Evolutionary conservation across 345 rosid genomes (phyloP).

Genomic region (Lepidium sativum): DNA sequence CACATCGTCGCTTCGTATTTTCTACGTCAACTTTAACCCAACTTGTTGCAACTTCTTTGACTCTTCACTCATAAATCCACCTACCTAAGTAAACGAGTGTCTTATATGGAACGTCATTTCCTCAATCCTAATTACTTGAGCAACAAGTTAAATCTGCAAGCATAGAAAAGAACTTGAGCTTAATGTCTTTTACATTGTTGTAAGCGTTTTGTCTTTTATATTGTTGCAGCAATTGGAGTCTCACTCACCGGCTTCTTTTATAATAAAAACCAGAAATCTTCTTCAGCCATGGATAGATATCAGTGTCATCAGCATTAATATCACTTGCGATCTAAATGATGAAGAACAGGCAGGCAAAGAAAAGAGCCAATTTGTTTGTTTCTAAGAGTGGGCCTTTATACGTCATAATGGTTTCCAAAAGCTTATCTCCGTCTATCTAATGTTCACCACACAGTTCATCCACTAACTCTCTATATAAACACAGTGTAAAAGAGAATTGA

Average conservation of each 20-base stretch:
- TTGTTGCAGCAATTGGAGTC: too few species aligned
- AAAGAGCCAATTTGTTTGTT: conserved; percentile 27
- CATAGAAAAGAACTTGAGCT: background rate
- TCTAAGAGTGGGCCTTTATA: conserved; percentile 25
- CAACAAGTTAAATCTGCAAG: background rate
- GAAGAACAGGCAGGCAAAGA: conserved; percentile 27
- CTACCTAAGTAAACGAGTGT: background rate
- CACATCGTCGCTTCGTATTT: conserved; percentile 1
- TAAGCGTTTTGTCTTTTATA: too few species aligned
- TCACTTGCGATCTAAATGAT: conserved; percentile 9
- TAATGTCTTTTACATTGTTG: background rate
- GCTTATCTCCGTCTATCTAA: conserved; percentile 27
- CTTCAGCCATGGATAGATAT: too few species aligned
- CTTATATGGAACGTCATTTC: background rate
- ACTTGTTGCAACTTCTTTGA: conserved; percentile 6
- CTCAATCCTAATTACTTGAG: conserved; percentile 6
- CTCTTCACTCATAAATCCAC: background rate
- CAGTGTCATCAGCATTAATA: conserved; percentile 8
- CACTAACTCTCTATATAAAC: conserved; percentile 22
- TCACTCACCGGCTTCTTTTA: too few species aligned
- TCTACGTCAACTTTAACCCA: conserved; percentile 24
- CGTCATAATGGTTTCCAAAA: conserved; percentile 18
- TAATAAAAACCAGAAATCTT: too few species aligned
- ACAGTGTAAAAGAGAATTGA: background rate
- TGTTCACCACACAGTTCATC: conserved; percentile 26